A percentile compares a stretch with the other conserved stretches of the same genome.
Evolutionary conservation across 83 land plant species (phyloP).

Genomic region (Diphasiastrum complanatum): DNA sequence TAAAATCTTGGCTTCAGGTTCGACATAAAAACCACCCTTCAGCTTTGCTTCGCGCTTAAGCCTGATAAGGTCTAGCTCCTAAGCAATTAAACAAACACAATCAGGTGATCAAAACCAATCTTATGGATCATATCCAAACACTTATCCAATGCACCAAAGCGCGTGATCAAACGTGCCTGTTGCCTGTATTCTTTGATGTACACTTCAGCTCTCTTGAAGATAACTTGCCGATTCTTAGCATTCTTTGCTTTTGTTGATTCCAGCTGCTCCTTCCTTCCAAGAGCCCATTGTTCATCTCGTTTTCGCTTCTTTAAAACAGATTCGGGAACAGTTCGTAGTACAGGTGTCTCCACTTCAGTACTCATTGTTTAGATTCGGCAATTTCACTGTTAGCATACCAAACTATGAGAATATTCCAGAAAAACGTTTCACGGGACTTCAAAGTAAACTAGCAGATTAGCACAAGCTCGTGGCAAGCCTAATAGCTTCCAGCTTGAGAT

Average conservation of each 20-base stretch:
- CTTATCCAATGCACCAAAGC: neutral
- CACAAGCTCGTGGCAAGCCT: too few species aligned
- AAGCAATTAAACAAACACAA: neutral
- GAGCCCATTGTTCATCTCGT: slow-evolving; percentile 67
- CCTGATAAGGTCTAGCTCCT: slow-evolving; percentile 6
- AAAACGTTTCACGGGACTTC: too few species aligned
- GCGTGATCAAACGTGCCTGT: slow-evolving; percentile 38
- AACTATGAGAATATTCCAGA: too few species aligned
- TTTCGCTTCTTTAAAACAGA: slow-evolving; percentile 74
- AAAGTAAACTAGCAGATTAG: too few species aligned
- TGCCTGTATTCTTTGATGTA: slow-evolving; percentile 56
- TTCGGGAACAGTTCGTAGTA: slow-evolving; percentile 68
- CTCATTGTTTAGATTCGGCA: too few species aligned
- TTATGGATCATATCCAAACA: neutral
- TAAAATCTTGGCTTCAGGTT: too few species aligned
- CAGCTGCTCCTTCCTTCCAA: slow-evolving; percentile 35
- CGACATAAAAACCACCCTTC: slow-evolving; percentile 1
- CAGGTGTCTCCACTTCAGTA: too few species aligned
- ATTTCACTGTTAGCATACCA: too few species aligned
- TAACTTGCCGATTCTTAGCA: slow-evolving; percentile 48
- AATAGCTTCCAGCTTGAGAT: too few species aligned
- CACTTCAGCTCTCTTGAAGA: slow-evolving; percentile 47
- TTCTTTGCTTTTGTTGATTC: slow-evolving; percentile 35
- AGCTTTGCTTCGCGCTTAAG: slow-evolving; percentile 1
- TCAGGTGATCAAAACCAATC: neutral